phyloP scores from a whole-genome alignment of 2,329 filamentous ascomycete genomes.

The Orbilia brochopaga region DNA sequence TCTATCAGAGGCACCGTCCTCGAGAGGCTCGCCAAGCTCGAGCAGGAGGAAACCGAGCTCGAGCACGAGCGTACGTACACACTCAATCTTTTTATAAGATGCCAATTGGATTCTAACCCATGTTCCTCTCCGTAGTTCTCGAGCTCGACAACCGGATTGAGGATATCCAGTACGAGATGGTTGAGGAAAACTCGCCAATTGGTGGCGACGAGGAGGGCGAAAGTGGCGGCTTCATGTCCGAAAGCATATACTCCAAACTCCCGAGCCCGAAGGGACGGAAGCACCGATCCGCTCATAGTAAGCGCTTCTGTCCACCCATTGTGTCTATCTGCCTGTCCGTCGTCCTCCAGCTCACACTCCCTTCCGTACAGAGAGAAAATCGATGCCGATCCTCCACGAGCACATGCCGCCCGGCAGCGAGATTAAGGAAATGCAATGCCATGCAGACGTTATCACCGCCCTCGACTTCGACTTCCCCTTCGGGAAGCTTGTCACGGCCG shows the following conservation, averaged over 20 bases:
- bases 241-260: conserved; percentile 94
- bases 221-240: conserved; percentile 83
- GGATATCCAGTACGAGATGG: conserved; percentile 67
- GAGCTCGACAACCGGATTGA: conserved; percentile 69
- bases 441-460: conserved; percentile 84
- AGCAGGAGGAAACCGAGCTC: conserved; percentile 86
- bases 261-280: conserved; percentile 65
- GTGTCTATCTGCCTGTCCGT: not conserved
- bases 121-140: conserved; percentile 58
- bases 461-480: conserved; percentile 98
- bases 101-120: conserved; percentile 9
- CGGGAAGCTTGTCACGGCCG: conserved; percentile 89
- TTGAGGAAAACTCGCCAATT: conserved; percentile 54
- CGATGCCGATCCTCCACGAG: conserved; percentile 94
- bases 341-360: no score
- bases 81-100: conserved; percentile 2
- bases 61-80: conserved; percentile 78
- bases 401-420: conserved; percentile 87
- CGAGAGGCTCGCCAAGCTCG: conserved; percentile 80
- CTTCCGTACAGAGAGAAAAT: conserved; percentile 65
- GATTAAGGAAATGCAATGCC: conserved; percentile 86
- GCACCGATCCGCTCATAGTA: conserved; percentile 59
- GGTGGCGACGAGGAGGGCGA: conserved; percentile 62
- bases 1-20: conserved; percentile 92
- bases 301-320: conserved; percentile 23